Base-by-base conservation (phyloP, 2,329 filamentous ascomycete genomes). In the Gnomoniopsis smithogilvyi region DNA sequence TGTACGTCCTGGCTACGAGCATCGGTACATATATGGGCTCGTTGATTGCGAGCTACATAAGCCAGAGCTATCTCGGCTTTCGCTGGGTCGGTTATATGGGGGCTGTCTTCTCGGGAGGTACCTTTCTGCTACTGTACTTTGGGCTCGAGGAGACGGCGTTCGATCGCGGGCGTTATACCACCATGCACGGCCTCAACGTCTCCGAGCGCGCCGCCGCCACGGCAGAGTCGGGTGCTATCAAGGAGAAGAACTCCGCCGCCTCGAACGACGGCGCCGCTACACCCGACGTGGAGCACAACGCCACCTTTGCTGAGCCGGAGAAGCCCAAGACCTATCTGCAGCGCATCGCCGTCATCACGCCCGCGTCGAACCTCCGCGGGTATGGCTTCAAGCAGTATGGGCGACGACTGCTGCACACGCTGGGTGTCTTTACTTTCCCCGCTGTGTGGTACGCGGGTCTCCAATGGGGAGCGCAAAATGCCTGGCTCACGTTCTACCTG, bases 11-110 rank as follows among this genome's bases (percentile, higher is more conserved):
- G 38, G 78, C 81, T 2, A 84, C 80, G 1, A 80, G 78, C 63
- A 74, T 83, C 33, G 82, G 82, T 22, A 84, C 81, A 3, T 85
- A 82, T 64, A 67, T 83, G 3, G 82, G 81, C 0, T 81, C 82
- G 2, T 64, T 84, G 47, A 70, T 84, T 15, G 80, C 77, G 22
- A 78, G 80, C 3, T 80, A 81, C 58, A 75, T 84, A 33, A 75
- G 78, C 1, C 53, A 60, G 36, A 74, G 76, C 59, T 74, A 72
- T 34, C 66, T 81, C 1, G 79, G 77, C 7, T 85, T 81, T 80
- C 74, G 80, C 58, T 70, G 71, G 69, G 67, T 67, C n/a, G 66
- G 73, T 53, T 66, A 70, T 58, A 71, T 69, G 68, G 65, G 65
- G 10, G 63, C 68, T 12, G 67, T 68, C 15, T 70, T 67, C 33